Evolutionary conservation across 768 basidiomycete species (phyloP), one percentile per base, ranked within the genome.

Genomic region (Phaffia tasmanica): DNA sequence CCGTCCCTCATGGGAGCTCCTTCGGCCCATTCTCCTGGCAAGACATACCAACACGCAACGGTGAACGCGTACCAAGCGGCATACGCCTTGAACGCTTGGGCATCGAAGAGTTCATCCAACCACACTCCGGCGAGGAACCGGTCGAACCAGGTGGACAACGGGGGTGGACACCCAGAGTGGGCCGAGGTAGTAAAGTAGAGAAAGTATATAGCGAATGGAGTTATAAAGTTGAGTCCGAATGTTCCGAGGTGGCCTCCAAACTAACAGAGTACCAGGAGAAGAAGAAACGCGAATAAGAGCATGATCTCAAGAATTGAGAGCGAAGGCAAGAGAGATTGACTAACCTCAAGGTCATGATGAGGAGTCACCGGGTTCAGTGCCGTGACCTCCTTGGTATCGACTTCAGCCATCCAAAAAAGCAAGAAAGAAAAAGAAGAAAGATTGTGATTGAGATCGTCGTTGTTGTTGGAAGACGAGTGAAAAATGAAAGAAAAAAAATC

Each of bases 51-150:
- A 2, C 88, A 81, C 2, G 83, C 77, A 57, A 97, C 82, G 70
- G 84, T 86, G 76, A 86, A 98, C n/a, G 83, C 78, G 76, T 95
- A 97, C 93, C 94, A 99, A 0, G 76, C 89, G 51, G 87, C 74
- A 78, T 97, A 98, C 19, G 86, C 81, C 25, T 84, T 71, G 1
- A 82, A 72, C 0, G 91, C 91, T 65, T 93, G 79, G 0, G 83
- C 82, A 72, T 97, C 92, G 86, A 88, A 95, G 1, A 95, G 81
- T 23, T 79, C 76, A 55, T 78, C 80, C 86, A 70, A 67, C 73
- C 74, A 76, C 42, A 70, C 67, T 27, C 65, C 69, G 2, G 71
- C 27, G 5, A 29, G 23, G 29, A 68, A 58, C 27, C 51, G 23
- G 21, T 32, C 18, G n/a, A 48, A 21, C 55, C 35, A 53, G 35